Percentiles rank a stretch among this genome's conserved stretches.
These are phyloP conservation scores for Thamnidium elegans DNA, from an alignment of 192 early-diverging fungal species.

Conservation along the genomic window DNA sequence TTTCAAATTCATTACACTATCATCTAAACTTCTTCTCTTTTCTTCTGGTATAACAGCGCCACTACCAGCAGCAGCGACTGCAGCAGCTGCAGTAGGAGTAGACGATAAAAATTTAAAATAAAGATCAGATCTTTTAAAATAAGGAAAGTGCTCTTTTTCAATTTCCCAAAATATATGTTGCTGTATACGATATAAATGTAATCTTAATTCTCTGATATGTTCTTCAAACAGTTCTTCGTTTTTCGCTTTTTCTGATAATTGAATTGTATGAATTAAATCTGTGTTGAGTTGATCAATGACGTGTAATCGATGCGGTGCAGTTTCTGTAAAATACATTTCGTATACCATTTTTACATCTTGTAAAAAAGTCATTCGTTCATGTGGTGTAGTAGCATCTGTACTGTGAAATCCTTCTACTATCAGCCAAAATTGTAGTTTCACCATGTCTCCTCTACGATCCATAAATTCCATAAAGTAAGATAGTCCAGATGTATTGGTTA, in stretches of 20 bases:
- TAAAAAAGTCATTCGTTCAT: constrained; percentile 35
- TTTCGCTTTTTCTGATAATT: constrained; percentile 10
- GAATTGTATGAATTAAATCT: constrained; percentile 34
- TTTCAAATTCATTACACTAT: constrained; percentile 13
- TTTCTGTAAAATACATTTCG: constrained; percentile 48
- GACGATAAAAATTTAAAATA: constrained; percentile 63
- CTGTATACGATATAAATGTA: constrained; percentile 49
- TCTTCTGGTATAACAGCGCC: constrained; percentile 16
- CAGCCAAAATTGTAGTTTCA: constrained; percentile 73
- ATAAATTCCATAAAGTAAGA: constrained; percentile 81
- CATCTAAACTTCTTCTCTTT: constrained; percentile 18
- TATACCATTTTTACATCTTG: constrained; percentile 52
- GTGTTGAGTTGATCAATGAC: constrained; percentile 35
- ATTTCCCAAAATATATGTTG: constrained; percentile 63
- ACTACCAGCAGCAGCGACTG: too few species aligned
- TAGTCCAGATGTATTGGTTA: constrained; percentile 62
- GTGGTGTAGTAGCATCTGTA: constrained; percentile 17
- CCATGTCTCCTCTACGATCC: constrained; percentile 63
- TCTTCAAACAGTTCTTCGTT: constrained; percentile 11
- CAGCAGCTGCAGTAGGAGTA: constrained; percentile 41
- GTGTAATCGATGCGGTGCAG: constrained; percentile 37
- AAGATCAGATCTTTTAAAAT: constrained; percentile 59
- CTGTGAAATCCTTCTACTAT: constrained; percentile 61
- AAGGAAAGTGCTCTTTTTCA: constrained; percentile 53
- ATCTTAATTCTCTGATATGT: constrained; percentile 20